Evolutionary conservation across 169 alveolate genomes (phyloP).

Genomic region (Condylostoma magnum): DNA sequence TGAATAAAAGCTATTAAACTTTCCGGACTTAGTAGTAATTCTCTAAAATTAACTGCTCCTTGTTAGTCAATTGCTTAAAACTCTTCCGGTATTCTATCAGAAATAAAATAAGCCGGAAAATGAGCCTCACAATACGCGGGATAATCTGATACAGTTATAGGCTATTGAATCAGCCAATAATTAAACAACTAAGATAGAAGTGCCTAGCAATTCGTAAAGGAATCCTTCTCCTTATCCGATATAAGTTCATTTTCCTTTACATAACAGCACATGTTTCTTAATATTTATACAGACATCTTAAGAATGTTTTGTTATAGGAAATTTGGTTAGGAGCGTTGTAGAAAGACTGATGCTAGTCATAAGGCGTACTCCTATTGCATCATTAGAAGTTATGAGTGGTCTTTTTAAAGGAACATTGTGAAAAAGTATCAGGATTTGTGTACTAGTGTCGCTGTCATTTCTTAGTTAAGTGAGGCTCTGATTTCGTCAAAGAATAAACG

Average conservation of each 20-base stretch:
- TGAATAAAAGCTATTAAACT: background rate
- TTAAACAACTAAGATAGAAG: background rate
- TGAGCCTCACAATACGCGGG: slow-evolving; percentile 2
- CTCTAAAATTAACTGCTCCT: background rate
- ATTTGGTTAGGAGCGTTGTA: background rate
- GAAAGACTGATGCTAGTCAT: slow-evolving; percentile 13
- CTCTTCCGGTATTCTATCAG: background rate
- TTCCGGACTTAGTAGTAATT: slow-evolving; percentile 4
- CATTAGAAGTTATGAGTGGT: slow-evolving; percentile 17
- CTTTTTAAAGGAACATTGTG: background rate
- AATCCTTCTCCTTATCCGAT: background rate
- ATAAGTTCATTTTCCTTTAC: slow-evolving; percentile 23
- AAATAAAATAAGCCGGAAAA: slow-evolving; percentile 29
- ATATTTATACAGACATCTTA: background rate
- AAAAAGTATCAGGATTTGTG: slow-evolving; percentile 9
- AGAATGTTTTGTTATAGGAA: background rate
- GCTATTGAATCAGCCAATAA: background rate
- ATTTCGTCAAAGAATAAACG: slow-evolving; percentile 19
- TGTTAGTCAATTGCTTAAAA: background rate
- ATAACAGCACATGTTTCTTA: background rate
- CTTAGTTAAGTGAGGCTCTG: background rate
- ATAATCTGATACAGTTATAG: background rate
- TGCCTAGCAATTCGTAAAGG: slow-evolving; percentile 1
- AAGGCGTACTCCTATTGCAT: slow-evolving; percentile 21
- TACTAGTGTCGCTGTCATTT: background rate